A percentile compares a stretch with the other conserved stretches of the same genome.
phyloP scores from a whole-genome alignment of 257 asterid genomes.

The Solanum microdontum region DNA sequence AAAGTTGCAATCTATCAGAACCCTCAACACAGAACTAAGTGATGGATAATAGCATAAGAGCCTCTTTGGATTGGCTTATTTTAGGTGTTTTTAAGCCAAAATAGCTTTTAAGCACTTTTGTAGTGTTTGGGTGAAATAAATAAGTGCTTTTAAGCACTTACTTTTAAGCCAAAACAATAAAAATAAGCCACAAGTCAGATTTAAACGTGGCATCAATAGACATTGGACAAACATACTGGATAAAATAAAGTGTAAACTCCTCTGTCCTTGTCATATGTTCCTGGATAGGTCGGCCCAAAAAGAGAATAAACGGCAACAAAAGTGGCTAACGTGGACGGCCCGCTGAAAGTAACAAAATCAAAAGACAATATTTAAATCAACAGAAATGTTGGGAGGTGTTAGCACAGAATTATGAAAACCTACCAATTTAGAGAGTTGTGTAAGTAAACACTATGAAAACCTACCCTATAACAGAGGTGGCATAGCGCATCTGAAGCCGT shows the following conservation, averaged over 20 bases:
- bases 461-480: slow-evolving; percentile 71
- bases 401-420: neutral
- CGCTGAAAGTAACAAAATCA: slow-evolving; percentile 32
- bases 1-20: slow-evolving; percentile 11
- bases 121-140: neutral
- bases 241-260: slow-evolving; percentile 69
- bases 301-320: slow-evolving; percentile 78
- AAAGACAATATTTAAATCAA: neutral
- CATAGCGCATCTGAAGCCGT: slow-evolving; percentile 79
- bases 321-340: slow-evolving; percentile 69
- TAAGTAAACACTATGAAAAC: neutral
- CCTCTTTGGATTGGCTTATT: neutral
- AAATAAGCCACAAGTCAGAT: neutral
- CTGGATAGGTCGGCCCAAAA: slow-evolving; percentile 87
- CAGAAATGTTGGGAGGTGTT: neutral
- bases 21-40: neutral
- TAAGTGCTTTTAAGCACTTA: neutral
- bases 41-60: neutral
- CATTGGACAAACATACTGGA: slow-evolving; percentile 45
- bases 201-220: neutral
- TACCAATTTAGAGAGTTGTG: neutral
- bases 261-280: slow-evolving; percentile 66
- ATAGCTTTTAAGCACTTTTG: neutral
- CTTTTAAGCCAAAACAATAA: neutral
- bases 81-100: neutral